Percentiles rank a stretch among this genome's conserved stretches.
phyloP scores from a whole-genome alignment of 202 grass and related monocot genomes.

The Zizania palustris region DNA sequence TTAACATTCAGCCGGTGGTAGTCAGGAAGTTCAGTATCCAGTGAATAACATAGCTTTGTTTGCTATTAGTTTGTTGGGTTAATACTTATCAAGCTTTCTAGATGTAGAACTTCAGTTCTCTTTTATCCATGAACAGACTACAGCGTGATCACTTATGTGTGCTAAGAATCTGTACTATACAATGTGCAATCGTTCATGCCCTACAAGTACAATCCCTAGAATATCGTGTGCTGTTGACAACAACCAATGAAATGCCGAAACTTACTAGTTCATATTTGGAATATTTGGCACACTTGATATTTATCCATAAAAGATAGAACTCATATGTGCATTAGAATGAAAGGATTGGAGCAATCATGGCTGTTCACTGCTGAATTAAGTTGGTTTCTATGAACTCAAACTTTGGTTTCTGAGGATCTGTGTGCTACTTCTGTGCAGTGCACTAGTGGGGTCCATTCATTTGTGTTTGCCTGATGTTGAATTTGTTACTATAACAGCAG shows the following conservation, averaged over 20 bases:
- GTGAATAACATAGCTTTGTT: conserved; percentile 9
- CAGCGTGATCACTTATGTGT: conserved; percentile 4
- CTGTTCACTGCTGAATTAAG: conserved; percentile 19
- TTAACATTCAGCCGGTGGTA: conserved; percentile 3
- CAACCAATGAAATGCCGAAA: background rate
- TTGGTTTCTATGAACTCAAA: conserved; percentile 18
- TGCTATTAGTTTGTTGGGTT: conserved; percentile 9
- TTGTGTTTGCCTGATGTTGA: conserved; percentile 18
- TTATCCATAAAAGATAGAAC: conserved; percentile 10
- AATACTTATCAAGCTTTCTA: conserved; percentile 24
- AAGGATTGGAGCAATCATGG: conserved; percentile 8
- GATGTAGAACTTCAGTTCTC: conserved; percentile 20
- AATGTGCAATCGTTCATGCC: conserved; percentile 9
- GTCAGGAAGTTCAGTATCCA: background rate
- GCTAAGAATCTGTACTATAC: background rate
- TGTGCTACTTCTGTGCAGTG: conserved; percentile 21
- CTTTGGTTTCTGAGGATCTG: conserved; percentile 23
- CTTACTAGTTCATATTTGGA: conserved; percentile 21
- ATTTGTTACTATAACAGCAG: conserved; percentile 21
- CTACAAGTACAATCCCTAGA: conserved; percentile 27
- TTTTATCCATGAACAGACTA: conserved; percentile 19
- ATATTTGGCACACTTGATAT: background rate
- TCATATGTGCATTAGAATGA: conserved; percentile 25
- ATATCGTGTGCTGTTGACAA: conserved; percentile 9
- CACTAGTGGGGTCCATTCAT: conserved; percentile 9